phyloP scores from a whole-genome alignment of 2,329 filamentous ascomycete species.

The Aspergillus fijiensis region DNA sequence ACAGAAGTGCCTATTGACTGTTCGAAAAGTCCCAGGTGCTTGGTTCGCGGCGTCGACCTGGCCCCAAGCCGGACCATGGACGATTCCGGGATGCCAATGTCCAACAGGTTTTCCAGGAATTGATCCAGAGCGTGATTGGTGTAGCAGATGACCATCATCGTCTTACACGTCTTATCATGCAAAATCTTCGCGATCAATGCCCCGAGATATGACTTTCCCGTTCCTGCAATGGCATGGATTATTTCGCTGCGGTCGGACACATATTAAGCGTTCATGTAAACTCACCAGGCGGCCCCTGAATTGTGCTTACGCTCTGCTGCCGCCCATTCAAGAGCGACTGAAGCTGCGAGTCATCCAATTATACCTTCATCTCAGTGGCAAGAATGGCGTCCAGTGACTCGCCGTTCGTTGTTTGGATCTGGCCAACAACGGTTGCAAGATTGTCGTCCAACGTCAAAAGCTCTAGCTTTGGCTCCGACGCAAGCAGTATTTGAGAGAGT shows the following conservation, averaged over 20 bases:
- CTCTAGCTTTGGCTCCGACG: slow-evolving; percentile 20
- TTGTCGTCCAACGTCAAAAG: slow-evolving; percentile 22
- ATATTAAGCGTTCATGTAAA: no score
- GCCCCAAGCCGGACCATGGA: slow-evolving; percentile 61
- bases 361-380: no score
- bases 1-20: slow-evolving; percentile 26
- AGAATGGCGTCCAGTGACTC: no score
- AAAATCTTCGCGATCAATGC: slow-evolving; percentile 61
- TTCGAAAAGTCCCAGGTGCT: slow-evolving; percentile 48
- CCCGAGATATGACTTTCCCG: slow-evolving; percentile 74
- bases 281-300: slow-evolving; percentile 71
- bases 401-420: no score
- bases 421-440: no score
- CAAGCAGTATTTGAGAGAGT: slow-evolving; percentile 51
- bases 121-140: slow-evolving; percentile 69
- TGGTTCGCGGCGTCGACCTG: slow-evolving; percentile 55
- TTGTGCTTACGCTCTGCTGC: slow-evolving; percentile 51
- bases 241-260: neutral
- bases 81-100: slow-evolving; percentile 54
- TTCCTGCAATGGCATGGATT: slow-evolving; percentile 49
- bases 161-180: slow-evolving; percentile 49
- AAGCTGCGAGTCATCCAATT: no score
- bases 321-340: no score
- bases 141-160: slow-evolving; percentile 64
- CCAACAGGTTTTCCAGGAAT: slow-evolving; percentile 63